Conservation (phyloP, 768 basidiomycete genomes). For the Podaxis sp. region DNA sequence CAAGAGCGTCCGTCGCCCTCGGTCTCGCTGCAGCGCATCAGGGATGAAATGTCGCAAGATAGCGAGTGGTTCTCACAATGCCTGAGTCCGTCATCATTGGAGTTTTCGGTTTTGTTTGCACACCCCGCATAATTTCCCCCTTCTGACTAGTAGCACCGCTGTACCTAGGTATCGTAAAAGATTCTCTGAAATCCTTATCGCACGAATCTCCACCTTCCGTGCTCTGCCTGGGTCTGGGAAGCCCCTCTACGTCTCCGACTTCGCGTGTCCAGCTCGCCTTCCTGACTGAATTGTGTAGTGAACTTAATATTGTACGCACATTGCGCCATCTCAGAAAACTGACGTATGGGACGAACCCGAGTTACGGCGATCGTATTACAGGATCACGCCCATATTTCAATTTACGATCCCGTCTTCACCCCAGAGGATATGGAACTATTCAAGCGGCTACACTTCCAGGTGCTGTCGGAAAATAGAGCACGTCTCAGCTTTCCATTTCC, state of each 20-base stretch:
- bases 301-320: conserved; percentile 56
- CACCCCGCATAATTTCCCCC: conserved; percentile 6
- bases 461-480: conserved; percentile 49
- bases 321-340: conserved; percentile 22
- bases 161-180: conserved; percentile 34
- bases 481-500: conserved; percentile 29
- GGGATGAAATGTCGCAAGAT: conserved; percentile 46
- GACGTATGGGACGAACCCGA: conserved; percentile 12
- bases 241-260: conserved; percentile 60
- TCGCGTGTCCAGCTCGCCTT: conserved; percentile 71
- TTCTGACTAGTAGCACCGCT: conserved; percentile 5
- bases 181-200: conserved; percentile 27
- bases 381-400: conserved; percentile 47
- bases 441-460: conserved; percentile 37
- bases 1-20: conserved; percentile 33
- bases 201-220: conserved; percentile 33
- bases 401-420: conserved; percentile 78
- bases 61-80: conserved; percentile 52
- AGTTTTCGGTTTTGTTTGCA: not conserved
- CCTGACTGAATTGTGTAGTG: conserved; percentile 53
- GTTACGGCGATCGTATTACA: conserved; percentile 26
- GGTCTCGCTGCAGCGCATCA: conserved; percentile 40
- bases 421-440: conserved; percentile 57
- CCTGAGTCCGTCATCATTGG: conserved; percentile 6
- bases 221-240: conserved; percentile 75